Base-by-base conservation (phyloP, 192 early-diverging fungal genomes). In the Helicostylum pulchrum region DNA sequence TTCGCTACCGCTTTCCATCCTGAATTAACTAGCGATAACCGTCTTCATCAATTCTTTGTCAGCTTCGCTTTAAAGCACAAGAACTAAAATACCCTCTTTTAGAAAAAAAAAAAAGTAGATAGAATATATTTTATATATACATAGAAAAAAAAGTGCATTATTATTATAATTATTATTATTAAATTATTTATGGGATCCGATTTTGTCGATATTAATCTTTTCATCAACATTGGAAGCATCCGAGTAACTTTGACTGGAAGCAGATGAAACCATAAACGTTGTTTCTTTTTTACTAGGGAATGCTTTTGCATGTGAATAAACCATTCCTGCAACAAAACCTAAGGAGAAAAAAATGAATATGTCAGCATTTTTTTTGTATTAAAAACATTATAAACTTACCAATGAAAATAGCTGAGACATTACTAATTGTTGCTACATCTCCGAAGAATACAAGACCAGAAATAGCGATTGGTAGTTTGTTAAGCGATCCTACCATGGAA, bases 1-100 rank as follows among this genome's bases (percentile, higher is more conserved):
- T 72, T 99, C 34, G 97, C 88, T 47, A 94, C 93, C 0, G 85
- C 92, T 44, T 99, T 99, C 82, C 97, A 99, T 66, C 97, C 97
- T 0, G 97, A 99, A 71, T 80, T 99, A 57, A 99, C 97, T 6
- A 64, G 68, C 12, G 97, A 99, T 74, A 82, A 82, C 66, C 75
- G 95, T 21, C 88, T 95, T 79, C 97, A 99, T 72, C 73, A 75
- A 55, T 95, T 87, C 77, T 99, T 97, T 90, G 81, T 83, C 48
- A 56, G 65, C 34, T 53, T 81, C 51, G 79, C 80, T 23, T 73
- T 74, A 42, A 57, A 74, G 15, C 64, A 65, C 39, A 69, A 75
- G 48, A 19, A 68, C 19, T 48, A 62, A 58, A 39, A 39, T 39
- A 39, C 36, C 36, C 36, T 39, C 36, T 10, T 10, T 10, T 39